phyloP scores from a whole-genome alignment of 2,329 filamentous ascomycete species.

The Alternaria rosae region DNA sequence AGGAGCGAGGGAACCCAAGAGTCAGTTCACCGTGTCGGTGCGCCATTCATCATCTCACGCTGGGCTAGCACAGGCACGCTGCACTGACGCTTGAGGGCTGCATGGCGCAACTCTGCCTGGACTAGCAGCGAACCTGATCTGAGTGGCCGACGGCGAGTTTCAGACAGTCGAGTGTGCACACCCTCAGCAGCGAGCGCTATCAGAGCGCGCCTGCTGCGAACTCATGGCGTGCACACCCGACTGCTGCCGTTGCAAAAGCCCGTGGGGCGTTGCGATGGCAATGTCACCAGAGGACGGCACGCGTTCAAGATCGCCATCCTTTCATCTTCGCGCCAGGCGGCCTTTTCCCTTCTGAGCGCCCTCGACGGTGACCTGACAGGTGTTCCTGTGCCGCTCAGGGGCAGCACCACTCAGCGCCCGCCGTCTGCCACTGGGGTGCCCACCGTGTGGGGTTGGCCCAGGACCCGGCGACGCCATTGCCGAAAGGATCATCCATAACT shows the following conservation, averaged over 20 bases:
- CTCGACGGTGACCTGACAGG: constrained; percentile 7
- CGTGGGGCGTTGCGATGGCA: constrained; percentile 16
- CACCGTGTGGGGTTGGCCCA: constrained; percentile 13
- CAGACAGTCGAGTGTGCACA: constrained; percentile 1
- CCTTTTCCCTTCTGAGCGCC: constrained; percentile 8
- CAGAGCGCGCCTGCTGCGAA: not conserved
- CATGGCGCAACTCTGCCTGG: constrained; percentile 12
- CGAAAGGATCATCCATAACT: constrained; percentile 6
- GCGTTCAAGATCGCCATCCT: constrained; percentile 24
- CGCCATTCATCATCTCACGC: constrained; percentile 12
- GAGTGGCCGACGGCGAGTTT: constrained; percentile 12
- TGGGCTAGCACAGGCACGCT: not conserved
- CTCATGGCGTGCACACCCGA: constrained; percentile 2
- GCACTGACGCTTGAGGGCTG: not conserved
- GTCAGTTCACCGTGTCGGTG: constrained; percentile 17
- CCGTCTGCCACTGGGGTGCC: not conserved
- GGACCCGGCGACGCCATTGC: constrained; percentile 17
- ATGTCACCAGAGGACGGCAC: constrained; percentile 22
- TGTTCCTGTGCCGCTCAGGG: constrained; percentile 21
- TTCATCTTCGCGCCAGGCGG: constrained; percentile 25
- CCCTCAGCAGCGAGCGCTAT: not conserved
- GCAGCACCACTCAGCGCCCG: constrained; percentile 16
- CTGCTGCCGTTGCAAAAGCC: not conserved
- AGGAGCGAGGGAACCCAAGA: constrained; percentile 12
- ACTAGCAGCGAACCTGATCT: constrained; percentile 3